These are phyloP conservation scores for Metarhizium rileyi DNA, from an alignment of 2,329 filamentous ascomycete genomes.

Conservation along the genomic window DNA sequence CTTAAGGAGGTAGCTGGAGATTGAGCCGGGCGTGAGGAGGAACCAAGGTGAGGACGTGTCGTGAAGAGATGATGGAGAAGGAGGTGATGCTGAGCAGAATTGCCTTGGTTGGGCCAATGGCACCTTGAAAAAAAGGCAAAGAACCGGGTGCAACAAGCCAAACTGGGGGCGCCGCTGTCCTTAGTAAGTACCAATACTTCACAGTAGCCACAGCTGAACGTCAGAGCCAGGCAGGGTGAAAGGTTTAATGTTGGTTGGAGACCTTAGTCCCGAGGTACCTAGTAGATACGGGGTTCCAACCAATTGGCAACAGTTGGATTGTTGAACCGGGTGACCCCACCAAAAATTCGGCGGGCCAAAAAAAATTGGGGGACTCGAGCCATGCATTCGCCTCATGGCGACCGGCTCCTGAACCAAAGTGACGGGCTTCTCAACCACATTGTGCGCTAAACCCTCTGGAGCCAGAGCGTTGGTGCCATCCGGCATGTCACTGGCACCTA, in stretches of 20 bases:
- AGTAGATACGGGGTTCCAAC: too few species aligned
- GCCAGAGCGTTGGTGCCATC: slow-evolving; percentile 5
- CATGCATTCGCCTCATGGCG: neutral
- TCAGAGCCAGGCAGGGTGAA: too few species aligned
- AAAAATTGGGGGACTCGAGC: slow-evolving; percentile 24
- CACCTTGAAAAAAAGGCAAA: neutral
- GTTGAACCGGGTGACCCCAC: slow-evolving; percentile 26
- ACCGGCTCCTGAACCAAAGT: neutral
- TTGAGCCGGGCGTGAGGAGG: neutral
- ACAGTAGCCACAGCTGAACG: slow-evolving; percentile 4
- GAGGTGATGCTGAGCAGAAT: neutral
- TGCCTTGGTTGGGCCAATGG: neutral
- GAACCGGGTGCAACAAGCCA: neutral
- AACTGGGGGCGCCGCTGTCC: neutral
- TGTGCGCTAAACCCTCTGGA: slow-evolving; percentile 9
- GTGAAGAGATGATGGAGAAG: neutral
- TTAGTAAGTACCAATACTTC: slow-evolving; percentile 5
- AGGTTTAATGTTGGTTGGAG: too few species aligned
- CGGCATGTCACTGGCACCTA: neutral
- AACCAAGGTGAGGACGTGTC: too few species aligned
- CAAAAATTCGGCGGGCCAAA: slow-evolving; percentile 18
- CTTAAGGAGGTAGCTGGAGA: neutral
- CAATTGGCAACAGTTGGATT: slow-evolving; percentile 21
- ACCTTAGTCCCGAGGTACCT: too few species aligned
- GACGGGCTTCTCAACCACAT: slow-evolving; percentile 16